Evolutionary conservation across 306 rosid genomes (phyloP), one percentile per base, ranked within the genome.

Genomic region (Styphnolobium japonicum): DNA sequence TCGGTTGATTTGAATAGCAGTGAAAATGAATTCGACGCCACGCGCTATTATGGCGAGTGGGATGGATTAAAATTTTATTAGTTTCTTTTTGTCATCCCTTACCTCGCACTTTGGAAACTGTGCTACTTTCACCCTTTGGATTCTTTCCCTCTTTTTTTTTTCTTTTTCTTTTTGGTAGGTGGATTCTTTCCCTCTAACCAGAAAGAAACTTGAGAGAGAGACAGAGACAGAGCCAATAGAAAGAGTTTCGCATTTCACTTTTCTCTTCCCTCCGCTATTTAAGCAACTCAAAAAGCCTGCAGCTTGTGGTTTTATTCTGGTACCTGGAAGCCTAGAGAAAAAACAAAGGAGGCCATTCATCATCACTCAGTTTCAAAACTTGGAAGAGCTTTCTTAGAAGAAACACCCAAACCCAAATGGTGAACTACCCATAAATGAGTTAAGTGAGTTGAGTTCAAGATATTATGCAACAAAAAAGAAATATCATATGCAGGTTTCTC

Each of bases 21-120:
- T n/a, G n/a, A n/a, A n/a, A n/a, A n/a, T n/a, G n/a, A n/a, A n/a
- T n/a, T n/a, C n/a, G n/a, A n/a, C n/a, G n/a, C n/a, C 86, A 86
- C 94, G 90, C 90, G 63, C 89, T 39, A 18, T 12, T n/a, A 0
- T 0, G 0, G 87, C 67, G 21, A 88, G 95, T 89, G 85, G 39
- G 7, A 3, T 57, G 39, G 7, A 3, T 57, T 10, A 45, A 22
- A 33, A 45, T 21, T 25, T 62, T 0, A 16, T 7, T 34, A 9
- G 51, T 71, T 79, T 75, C 80, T 60, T 77, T 87, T 84, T 88
- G 87, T 71, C 81, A 66, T 86, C 49, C 80, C 45, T 71, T 75
- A 71, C 84, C 71, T 79, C 72, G 40, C 75, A 67, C 65, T 82
- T 76, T 67, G 84, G 83, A 75, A 87, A 67, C 85, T 68, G 74